Conservation (phyloP, 345 rosid genomes). For the Balakata baccata region DNA sequence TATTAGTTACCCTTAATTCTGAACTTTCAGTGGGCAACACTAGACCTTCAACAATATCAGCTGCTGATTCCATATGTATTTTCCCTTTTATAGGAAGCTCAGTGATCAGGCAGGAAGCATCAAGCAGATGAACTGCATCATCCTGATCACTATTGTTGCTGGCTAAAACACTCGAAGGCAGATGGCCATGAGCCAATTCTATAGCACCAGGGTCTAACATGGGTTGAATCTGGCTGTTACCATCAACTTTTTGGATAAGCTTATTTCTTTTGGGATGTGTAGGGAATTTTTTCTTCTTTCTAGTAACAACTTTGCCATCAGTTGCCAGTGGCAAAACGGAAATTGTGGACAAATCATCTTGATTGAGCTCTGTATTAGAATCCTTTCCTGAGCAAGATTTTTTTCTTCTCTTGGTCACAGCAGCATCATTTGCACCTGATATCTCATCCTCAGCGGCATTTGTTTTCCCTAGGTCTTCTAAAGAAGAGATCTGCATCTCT, state of each 20-base stretch:
- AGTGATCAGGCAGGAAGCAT: constrained; percentile 1
- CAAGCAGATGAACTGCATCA: neutral
- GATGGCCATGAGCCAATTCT: constrained; percentile 18
- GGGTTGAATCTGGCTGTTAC: constrained; percentile 10
- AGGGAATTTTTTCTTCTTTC: constrained; percentile 13
- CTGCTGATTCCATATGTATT: neutral
- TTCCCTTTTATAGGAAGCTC: constrained; percentile 3
- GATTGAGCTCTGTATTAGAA: constrained; percentile 6
- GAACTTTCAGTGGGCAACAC: neutral
- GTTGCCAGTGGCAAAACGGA: neutral
- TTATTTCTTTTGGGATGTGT: neutral
- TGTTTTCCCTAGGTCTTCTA: constrained; percentile 11
- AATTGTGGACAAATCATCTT: constrained; percentile 1
- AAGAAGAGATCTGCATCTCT: constrained; percentile 10
- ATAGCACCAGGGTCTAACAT: constrained; percentile 7
- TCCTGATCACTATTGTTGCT: neutral
- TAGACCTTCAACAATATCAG: neutral
- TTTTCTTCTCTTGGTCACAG: constrained; percentile 8
- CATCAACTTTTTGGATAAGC: constrained; percentile 6
- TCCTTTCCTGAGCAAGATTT: constrained; percentile 9
- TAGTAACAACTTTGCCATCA: neutral
- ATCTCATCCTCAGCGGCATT: constrained; percentile 15
- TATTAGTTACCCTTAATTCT: neutral
- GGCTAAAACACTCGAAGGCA: constrained; percentile 12
- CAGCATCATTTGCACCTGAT: neutral